Base-by-base conservation (phyloP, 1,284 basidiomycete genomes). In the Phenoliferia sp. region DNA sequence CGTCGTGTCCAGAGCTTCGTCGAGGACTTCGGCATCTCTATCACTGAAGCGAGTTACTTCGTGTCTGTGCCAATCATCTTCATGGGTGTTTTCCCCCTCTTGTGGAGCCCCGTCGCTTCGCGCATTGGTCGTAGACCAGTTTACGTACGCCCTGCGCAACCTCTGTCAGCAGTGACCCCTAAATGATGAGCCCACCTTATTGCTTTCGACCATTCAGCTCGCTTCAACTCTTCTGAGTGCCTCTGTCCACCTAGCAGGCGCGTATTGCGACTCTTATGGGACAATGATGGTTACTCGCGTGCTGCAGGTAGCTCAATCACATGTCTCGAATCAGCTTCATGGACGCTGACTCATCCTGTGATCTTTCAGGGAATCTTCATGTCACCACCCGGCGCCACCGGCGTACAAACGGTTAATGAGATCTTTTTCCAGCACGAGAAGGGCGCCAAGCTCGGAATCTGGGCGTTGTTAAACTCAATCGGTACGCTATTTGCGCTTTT, bases 351-450 rank as follows among this genome's bases (percentile, higher is more conserved):
- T 56, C 19, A 12, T 52, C 26, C 28, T 39, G 28, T 36, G 29
- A 2, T 39, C 31, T 33, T n/a, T 12, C 58, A 28, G n/a, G 16
- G 10, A 2, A 70, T 70, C 32, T 67, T 70, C 36, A 35, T 67
- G 9, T 12, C 35, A 2, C 66, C 66, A 1, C 58, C 65, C 2
- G 65, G 64, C n/a, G 54, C 58, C 0, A 63, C 70, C 33, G 71
- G 71, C 15, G 64, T 63, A 1, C 54, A 55, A 26, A 64, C 48
- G 55, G 55, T 68, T 19, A 54, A 33, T 36, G 71, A 72, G 59
- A 70, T 70, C 66, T 70, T 68, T 63, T 72, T 72, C 64, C 52
- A 33, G n/a, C 69, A 70, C 62, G 69, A 72, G 62, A 64, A 63
- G 29, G 69, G 69, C 12, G 39, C 32, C 4, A 61, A 63, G 31